Evolutionary conservation across 2,329 filamentous ascomycete species (phyloP), one percentile per base, ranked within the genome.

Genomic region (Rosellinia necatrix): DNA sequence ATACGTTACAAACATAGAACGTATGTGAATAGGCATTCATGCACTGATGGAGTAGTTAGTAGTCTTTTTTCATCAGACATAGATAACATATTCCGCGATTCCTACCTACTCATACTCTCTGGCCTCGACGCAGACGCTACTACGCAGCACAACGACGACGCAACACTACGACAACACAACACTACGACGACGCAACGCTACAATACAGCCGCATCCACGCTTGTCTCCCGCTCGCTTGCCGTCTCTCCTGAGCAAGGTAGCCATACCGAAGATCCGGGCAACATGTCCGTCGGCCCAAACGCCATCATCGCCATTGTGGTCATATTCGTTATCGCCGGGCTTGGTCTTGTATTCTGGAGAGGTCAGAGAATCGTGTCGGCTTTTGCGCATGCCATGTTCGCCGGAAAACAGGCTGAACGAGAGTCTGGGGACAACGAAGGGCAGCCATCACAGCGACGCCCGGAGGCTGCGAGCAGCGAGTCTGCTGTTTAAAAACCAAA

Each of bases 241-340:
- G n/a, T n/a, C n/a, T n/a, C n/a, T n/a, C n/a, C n/a, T n/a, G n/a
- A n/a, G n/a, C n/a, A 35, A 15, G n/a, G 17, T 4, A 13, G 17
- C 17, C 13, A 37, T 8, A 25, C 27, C 17, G 19, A 47, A 25
- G 8, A 13, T 8, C n/a, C 10, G 15, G 22, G 8, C 15, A 53
- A 10, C 38, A 54, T 54, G 43, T 2, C 24, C 8, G 48, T 47
- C 17, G 49, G 29, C 13, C 53, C 49, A 1, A 70, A 70, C 59
- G 61, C 63, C 3, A 61, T 58, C 9, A 66, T 74, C 51, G 67
- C 65, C 17, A 32, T 74, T 6, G 56, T 67, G 1, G 56, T 75
- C 19, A 34, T 71, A 35, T 50, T 69, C 49, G 30, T 72, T 15
- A 41, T 69, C 40, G 12, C 59, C 2, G 37, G 62, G 37, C 46